Conservation (phyloP, 1,139 yeast genomes). For the Zygotorulaspora mrakii region DNA sequence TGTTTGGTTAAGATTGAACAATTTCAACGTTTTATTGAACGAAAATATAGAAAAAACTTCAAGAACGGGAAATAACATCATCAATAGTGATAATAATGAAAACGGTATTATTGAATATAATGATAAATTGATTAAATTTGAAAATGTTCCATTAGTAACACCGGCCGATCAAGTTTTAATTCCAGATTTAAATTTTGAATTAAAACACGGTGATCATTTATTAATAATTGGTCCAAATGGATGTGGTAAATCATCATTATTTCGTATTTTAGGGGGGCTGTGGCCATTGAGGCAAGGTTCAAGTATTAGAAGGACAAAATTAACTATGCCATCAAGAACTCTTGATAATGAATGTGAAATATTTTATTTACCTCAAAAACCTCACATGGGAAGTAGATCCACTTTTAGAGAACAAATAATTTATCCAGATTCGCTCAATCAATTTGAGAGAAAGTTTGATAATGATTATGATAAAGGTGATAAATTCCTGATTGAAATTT, state of each 20-base stretch:
- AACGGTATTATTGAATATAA: conserved; percentile 41
- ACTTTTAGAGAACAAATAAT: conserved; percentile 83
- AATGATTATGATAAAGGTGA: conserved; percentile 48
- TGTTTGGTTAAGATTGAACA: conserved; percentile 71
- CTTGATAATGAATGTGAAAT: conserved; percentile 46
- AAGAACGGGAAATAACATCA: not conserved
- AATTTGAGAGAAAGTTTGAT: conserved; percentile 45
- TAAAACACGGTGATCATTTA: conserved; percentile 78
- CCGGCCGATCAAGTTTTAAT: conserved; percentile 80
- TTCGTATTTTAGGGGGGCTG: conserved; percentile 84
- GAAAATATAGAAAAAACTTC: conserved; percentile 38
- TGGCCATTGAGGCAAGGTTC: conserved; percentile 78
- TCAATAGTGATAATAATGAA: conserved; percentile 13
- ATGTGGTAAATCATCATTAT: conserved; percentile 88
- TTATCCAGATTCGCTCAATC: conserved; percentile 71
- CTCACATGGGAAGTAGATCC: conserved; percentile 68
- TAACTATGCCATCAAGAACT: conserved; percentile 33
- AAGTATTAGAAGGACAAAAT: conserved; percentile 54
- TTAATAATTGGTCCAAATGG: conserved; percentile 95
- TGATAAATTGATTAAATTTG: conserved; percentile 64
- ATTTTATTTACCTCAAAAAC: conserved; percentile 89
- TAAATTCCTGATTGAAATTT: conserved; percentile 56
- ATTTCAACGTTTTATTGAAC: conserved; percentile 62
- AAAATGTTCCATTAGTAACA: conserved; percentile 71
- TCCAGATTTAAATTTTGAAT: conserved; percentile 60